Conservation (phyloP, 2,329 filamentous ascomycete genomes). For the Cordyceps farinosa region DNA sequence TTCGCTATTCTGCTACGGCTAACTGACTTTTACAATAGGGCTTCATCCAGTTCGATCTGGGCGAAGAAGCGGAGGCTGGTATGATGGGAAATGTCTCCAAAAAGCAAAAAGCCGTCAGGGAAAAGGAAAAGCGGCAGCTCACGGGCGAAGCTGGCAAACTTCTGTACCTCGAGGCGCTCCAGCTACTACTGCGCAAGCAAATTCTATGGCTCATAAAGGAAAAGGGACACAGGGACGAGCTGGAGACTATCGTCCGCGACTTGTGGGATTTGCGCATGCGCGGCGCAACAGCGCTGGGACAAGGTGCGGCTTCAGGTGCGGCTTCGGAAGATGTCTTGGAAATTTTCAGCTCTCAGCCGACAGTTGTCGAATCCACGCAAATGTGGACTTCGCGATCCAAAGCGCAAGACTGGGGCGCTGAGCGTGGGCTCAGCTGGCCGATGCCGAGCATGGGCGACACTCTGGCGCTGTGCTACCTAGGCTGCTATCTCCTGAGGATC, state of each 20-base stretch:
- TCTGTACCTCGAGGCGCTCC: slow-evolving; percentile 79
- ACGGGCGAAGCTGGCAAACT: slow-evolving; percentile 66
- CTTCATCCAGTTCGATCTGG: slow-evolving; percentile 53
- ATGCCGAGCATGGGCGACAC: slow-evolving; percentile 70
- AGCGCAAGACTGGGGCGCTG: slow-evolving; percentile 43
- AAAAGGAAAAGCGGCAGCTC: slow-evolving; percentile 54
- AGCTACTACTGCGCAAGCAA: slow-evolving; percentile 82
- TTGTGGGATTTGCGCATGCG: slow-evolving; percentile 74
- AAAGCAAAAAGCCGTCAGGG: slow-evolving; percentile 54
- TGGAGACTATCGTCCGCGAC: slow-evolving; percentile 77
- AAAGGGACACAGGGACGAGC: slow-evolving; percentile 64
- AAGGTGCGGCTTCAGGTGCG: not conserved
- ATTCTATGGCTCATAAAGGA: slow-evolving; percentile 66
- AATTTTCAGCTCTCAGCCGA: slow-evolving; percentile 39
- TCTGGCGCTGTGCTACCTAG: slow-evolving; percentile 76
- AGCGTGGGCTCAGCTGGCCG: slow-evolving; percentile 46
- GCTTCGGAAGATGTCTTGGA: slow-evolving; percentile 28
- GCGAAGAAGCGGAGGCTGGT: slow-evolving; percentile 70
- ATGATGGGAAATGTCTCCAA: slow-evolving; percentile 52
- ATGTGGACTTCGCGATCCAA: slow-evolving; percentile 31
- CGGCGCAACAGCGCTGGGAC: slow-evolving; percentile 36
- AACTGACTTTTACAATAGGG: slow-evolving; percentile 33
- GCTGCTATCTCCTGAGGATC: slow-evolving; percentile 67
- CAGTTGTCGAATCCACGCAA: slow-evolving; percentile 22
- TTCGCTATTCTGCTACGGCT: not conserved